phyloP scores from a whole-genome alignment of 805 yeast species.

The Tetrapisispora fleetii region DNA sequence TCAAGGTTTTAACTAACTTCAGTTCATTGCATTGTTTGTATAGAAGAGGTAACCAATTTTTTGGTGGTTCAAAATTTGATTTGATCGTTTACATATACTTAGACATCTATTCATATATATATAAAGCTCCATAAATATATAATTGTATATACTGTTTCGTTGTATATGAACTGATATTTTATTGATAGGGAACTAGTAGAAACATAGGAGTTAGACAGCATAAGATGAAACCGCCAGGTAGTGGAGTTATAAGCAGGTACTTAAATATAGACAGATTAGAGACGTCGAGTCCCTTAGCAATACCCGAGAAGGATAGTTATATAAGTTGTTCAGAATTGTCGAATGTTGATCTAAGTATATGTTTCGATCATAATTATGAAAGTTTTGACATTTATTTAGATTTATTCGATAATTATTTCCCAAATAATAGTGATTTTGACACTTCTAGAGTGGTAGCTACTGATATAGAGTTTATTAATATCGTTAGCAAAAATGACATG shows the following conservation, averaged over 20 bases:
- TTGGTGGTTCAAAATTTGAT: too few species aligned
- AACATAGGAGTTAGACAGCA: neutral
- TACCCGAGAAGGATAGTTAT: too few species aligned
- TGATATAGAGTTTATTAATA: neutral
- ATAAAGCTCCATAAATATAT: too few species aligned
- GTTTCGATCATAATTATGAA: neutral
- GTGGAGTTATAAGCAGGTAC: neutral
- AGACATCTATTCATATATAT: too few species aligned
- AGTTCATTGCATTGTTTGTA: too few species aligned
- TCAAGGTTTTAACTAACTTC: too few species aligned
- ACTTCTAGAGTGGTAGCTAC: neutral
- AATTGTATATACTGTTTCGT: too few species aligned
- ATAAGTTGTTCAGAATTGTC: neutral
- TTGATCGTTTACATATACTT: too few species aligned
- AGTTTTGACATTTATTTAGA: neutral
- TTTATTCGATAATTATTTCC: neutral
- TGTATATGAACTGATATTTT: too few species aligned
- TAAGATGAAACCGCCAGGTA: neutral
- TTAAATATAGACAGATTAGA: slow-evolving; percentile 1
- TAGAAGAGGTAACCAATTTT: too few species aligned
- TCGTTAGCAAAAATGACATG: neutral
- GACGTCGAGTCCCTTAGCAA: neutral
- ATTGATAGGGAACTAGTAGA: too few species aligned
- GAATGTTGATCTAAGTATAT: neutral
- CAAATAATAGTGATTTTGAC: neutral